These are phyloP conservation scores for Letharia columbiana DNA, from an alignment of 495 filamentous ascomycete species.

Conservation along the genomic window DNA sequence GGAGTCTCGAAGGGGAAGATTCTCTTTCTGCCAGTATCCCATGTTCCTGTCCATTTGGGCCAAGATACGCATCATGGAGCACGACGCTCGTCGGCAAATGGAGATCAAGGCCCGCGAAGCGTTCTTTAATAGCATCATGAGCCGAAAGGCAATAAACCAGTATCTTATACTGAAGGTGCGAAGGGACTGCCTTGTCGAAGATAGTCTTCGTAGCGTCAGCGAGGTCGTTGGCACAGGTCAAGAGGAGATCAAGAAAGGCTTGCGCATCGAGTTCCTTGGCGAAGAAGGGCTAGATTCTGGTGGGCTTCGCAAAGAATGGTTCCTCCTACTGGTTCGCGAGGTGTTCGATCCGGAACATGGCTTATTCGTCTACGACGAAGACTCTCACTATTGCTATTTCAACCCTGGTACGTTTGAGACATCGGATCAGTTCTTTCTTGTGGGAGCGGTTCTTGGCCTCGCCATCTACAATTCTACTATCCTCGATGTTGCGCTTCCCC, in stretches of 20 bases:
- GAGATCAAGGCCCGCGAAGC: slow-evolving; percentile 81
- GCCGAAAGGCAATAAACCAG: slow-evolving; percentile 63
- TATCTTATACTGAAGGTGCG: slow-evolving; percentile 73
- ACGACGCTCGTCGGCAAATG: slow-evolving; percentile 89
- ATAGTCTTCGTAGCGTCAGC: slow-evolving; percentile 78
- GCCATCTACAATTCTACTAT: slow-evolving; percentile 98
- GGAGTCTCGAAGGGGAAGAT: slow-evolving; percentile 67
- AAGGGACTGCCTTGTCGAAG: slow-evolving; percentile 83
- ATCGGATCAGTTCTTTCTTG: slow-evolving; percentile 87
- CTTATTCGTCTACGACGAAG: slow-evolving; percentile 90
- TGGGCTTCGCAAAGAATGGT: slow-evolving; percentile 93
- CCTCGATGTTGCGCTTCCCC: slow-evolving; percentile 79
- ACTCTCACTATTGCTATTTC: slow-evolving; percentile 91
- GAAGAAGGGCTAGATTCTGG: slow-evolving; percentile 93
- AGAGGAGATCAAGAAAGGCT: slow-evolving; percentile 87
- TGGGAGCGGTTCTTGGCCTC: slow-evolving; percentile 79
- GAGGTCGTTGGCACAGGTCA: slow-evolving; percentile 74
- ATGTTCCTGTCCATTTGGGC: slow-evolving; percentile 91
- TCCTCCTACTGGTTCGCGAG: slow-evolving; percentile 80
- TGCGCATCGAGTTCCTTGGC: slow-evolving; percentile 78
- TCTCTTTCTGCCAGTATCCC: slow-evolving; percentile 90
- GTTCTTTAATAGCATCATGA: slow-evolving; percentile 82
- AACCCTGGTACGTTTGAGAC: slow-evolving; percentile 88
- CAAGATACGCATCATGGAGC: slow-evolving; percentile 86
- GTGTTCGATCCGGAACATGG: slow-evolving; percentile 89